Evolutionary conservation across 352 stramenopile species (phyloP), one percentile per base, ranked within the genome.

Genomic region (Achlya hypogyna): DNA sequence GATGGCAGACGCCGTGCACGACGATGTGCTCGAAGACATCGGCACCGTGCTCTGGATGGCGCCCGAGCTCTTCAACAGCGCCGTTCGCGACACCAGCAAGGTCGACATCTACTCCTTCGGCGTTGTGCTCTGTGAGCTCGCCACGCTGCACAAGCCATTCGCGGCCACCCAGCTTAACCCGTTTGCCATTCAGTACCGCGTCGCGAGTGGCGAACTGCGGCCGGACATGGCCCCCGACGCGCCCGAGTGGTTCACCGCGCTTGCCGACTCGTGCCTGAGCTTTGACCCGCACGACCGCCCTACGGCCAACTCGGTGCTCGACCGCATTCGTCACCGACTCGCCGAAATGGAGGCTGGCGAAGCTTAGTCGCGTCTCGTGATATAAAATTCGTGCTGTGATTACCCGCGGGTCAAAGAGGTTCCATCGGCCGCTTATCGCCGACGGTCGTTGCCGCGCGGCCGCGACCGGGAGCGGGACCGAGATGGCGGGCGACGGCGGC

Each of bases 131-230:
- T 8, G 25, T 6, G 53, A 63, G 53, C 53, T 63, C 40, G 53
- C n/a, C 16, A 51, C 53, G 40, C 10, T 45, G 23, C 23, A 82
- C 22, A 84, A 73, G 47, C 25, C 53, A 81, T 54, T 16, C 16
- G 49, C 49, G 16, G 23, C 49, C 49, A 54, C 14, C 6, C 6
- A 6, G 29, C 23, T 54, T 6, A 6, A 28, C 29, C 23, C 29
- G 71, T 22, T 77, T 86, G 74, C 76, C 52, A 70, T 86, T 59
- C 75, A 86, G 70, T 77, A 81, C 65, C 51, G 83, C 23, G 75
- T 84, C 51, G 79, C 76, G 0, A 76, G 74, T 32, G 78, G 78
- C 20, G 38, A 75, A 59, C 69, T 88, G 25, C 63, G 69, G 38
- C 78, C 79, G 6, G 49, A 73, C 34, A 73, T 86, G 43, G 71